A percentile compares a stretch with the other conserved stretches of the same genome.
Evolutionary conservation across 2,329 filamentous ascomycete genomes (phyloP).

Genomic region (Scytalidium lignicola): DNA sequence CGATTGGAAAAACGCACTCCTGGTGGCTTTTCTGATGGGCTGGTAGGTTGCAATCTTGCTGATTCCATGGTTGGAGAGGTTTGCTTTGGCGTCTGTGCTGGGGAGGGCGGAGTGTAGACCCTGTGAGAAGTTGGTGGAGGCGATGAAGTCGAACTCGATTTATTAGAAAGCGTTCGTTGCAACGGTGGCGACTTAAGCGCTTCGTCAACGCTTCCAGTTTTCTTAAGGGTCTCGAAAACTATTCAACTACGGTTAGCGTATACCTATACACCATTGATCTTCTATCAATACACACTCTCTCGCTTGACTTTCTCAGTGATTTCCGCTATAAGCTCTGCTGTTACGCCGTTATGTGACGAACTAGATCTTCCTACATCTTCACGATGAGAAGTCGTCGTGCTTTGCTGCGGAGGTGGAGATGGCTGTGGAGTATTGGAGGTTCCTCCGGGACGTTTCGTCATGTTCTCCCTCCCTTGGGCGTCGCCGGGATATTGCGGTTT

Average conservation of each 20-base stretch:
- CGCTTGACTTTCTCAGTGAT: conserved; percentile 55
- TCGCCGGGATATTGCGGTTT: conserved; percentile 16
- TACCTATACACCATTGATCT: conserved; percentile 14
- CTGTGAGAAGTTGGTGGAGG: conserved; percentile 34
- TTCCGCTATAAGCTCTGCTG: conserved; percentile 55
- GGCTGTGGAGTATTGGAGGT: conserved; percentile 13
- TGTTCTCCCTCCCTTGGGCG: conserved; percentile 12
- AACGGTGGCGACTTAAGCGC: conserved; percentile 20
- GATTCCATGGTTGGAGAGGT: conserved; percentile 23
- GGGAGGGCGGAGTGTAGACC: conserved; percentile 52
- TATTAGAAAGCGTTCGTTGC: conserved; percentile 35
- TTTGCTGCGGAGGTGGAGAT: conserved; percentile 12
- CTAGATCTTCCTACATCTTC: neutral
- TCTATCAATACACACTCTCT: conserved; percentile 39
- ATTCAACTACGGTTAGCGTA: conserved; percentile 5
- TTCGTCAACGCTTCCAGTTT: conserved; percentile 24
- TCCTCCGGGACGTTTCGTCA: conserved; percentile 9
- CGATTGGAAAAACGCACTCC: conserved; percentile 23
- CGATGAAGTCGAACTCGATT: conserved; percentile 40
- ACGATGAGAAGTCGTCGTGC: conserved; percentile 13
- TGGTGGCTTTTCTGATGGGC: conserved; percentile 25
- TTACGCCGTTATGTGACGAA: conserved; percentile 35
- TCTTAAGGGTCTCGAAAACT: conserved; percentile 30
- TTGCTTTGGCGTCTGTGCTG: conserved; percentile 25
- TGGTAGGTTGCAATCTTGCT: conserved; percentile 25